Conservation (phyloP, 1,139 yeast species). For the Hyphopichia fennica region DNA sequence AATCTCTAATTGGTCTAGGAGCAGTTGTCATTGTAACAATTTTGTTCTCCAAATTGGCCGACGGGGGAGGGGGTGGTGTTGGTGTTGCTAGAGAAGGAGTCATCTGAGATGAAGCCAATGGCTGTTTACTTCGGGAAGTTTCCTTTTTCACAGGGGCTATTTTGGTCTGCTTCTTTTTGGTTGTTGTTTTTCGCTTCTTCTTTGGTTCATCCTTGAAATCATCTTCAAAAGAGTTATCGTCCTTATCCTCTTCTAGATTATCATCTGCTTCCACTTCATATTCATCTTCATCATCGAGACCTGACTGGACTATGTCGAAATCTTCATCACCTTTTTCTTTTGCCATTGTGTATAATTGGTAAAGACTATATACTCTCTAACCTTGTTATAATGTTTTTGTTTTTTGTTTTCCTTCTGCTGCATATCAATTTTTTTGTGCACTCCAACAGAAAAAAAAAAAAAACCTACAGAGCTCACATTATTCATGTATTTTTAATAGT, state of each 20-base stretch:
- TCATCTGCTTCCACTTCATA: background rate
- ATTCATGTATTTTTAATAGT: no score
- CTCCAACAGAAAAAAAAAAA: no score
- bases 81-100: no score
- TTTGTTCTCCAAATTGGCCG: background rate
- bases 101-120: no score
- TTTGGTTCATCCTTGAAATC: background rate
- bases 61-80: no score
- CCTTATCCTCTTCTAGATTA: background rate
- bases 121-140: background rate
- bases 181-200: background rate
- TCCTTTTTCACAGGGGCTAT: background rate
- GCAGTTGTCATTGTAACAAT: background rate
- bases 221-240: background rate
- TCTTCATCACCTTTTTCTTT: background rate
- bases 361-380: background rate
- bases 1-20: constrained; percentile 16
- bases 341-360: background rate
- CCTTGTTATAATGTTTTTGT: background rate
- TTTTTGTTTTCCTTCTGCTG: no score
- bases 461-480: no score
- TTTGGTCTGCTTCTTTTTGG: constrained; percentile 1
- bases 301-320: background rate
- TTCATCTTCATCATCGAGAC: constrained; percentile 2
- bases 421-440: no score